These are phyloP conservation scores for Verticillium isaacii DNA, from an alignment of 2,329 filamentous ascomycete species.

Conservation along the genomic window DNA sequence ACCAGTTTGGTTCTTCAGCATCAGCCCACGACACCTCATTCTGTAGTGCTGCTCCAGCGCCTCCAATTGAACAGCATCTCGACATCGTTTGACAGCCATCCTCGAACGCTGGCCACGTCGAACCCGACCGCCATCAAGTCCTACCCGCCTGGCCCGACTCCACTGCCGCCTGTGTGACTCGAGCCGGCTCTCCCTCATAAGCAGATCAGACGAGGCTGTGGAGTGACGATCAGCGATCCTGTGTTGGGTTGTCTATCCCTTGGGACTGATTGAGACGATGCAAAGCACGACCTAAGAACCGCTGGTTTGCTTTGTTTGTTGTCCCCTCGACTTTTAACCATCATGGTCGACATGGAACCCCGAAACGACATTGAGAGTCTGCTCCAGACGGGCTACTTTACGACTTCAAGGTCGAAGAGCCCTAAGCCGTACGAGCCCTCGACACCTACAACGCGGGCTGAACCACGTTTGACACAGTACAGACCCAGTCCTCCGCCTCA, in stretches of 20 bases:
- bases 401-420: conserved; percentile 37
- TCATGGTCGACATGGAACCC: conserved; percentile 33
- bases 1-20: neutral
- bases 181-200: neutral
- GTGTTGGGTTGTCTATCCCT: neutral
- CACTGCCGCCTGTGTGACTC: neutral
- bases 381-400: conserved; percentile 46
- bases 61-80: neutral
- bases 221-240: neutral
- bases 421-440: conserved; percentile 25
- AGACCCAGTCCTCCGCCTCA: neutral
- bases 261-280: neutral
- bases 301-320: neutral
- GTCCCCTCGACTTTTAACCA: neutral
- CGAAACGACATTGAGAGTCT: conserved; percentile 39
- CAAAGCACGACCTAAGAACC: neutral
- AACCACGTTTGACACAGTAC: neutral
- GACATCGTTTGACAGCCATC: neutral
- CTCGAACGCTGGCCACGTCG: neutral
- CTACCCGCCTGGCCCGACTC: neutral
- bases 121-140: neutral
- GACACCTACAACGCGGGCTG: neutral
- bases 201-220: neutral
- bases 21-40: neutral
- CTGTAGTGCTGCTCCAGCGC: neutral